These are phyloP conservation scores for Cladorrhinum sp. DNA, from an alignment of 2,329 filamentous ascomycete genomes.

Conservation along the genomic window DNA sequence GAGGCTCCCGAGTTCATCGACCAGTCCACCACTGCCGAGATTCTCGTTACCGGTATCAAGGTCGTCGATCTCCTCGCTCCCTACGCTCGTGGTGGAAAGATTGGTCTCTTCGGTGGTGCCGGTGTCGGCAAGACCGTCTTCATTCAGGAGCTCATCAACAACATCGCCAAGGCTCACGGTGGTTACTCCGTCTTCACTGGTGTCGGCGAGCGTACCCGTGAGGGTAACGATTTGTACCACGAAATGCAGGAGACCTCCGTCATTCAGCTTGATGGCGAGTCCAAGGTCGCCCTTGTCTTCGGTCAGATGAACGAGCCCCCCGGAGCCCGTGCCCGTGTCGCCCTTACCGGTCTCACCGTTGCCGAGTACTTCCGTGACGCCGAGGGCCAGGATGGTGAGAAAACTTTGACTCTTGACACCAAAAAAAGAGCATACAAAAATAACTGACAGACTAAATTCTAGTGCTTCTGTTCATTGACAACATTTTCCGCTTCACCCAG, in stretches of 20 bases:
- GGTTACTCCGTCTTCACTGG: conserved; percentile 99
- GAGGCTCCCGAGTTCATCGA: conserved; percentile 90
- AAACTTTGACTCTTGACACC: conserved; percentile 10
- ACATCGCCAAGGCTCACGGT: conserved; percentile 99
- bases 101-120: conserved; percentile 99
- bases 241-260: conserved; percentile 99
- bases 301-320: conserved; percentile 99
- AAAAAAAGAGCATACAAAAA: neutral
- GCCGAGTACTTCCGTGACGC: conserved; percentile 78
- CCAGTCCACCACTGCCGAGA: conserved; percentile 93
- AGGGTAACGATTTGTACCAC: conserved; percentile 99
- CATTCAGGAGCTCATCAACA: conserved; percentile 99
- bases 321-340: conserved; percentile 98
- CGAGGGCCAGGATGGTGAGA: conserved; percentile 80
- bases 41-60: conserved; percentile 99
- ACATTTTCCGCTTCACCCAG: conserved; percentile 99
- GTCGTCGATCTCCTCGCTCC: conserved; percentile 98
- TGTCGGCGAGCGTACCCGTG: conserved; percentile 99
- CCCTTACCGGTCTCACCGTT: conserved; percentile 79
- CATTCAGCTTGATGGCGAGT: conserved; percentile 98
- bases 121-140: conserved; percentile 99
- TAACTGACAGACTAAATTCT: conserved; percentile 27
- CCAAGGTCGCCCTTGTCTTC: conserved; percentile 99
- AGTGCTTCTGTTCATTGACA: conserved; percentile 99
- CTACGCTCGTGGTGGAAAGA: conserved; percentile 99